Evolutionary conservation across 1,284 basidiomycete genomes (phyloP).

Genomic region (Schizopora paradoxa): DNA sequence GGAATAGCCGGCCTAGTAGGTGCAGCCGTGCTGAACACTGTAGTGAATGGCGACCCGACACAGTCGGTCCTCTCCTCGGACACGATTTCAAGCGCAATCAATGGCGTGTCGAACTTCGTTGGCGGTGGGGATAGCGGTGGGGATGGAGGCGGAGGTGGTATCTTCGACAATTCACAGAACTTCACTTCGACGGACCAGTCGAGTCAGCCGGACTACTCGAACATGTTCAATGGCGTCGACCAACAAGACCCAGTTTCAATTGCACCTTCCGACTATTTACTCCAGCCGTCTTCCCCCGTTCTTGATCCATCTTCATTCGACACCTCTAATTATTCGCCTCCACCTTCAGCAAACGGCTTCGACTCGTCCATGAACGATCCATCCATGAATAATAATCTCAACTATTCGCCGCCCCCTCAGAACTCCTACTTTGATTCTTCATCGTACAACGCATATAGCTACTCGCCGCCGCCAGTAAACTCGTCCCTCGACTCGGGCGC

Average conservation of each 20-base stretch:
- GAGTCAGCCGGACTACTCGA: neutral
- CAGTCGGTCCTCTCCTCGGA: neutral
- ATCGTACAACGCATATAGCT: too few relatives aligned
- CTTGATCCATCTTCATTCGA: conserved; percentile 1
- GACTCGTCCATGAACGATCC: too few relatives aligned
- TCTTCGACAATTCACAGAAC: neutral
- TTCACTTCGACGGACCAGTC: conserved; percentile 1
- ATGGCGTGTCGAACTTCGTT: neutral
- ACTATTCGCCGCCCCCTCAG: too few relatives aligned
- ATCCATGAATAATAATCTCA: too few relatives aligned
- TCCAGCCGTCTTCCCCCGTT: neutral
- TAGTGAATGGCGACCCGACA: neutral
- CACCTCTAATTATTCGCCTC: too few relatives aligned
- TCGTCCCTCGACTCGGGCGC: neutral
- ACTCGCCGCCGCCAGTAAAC: too few relatives aligned
- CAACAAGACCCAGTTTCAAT: too few relatives aligned
- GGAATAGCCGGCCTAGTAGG: neutral
- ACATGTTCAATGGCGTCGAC: neutral
- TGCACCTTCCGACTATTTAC: too few relatives aligned
- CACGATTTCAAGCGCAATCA: neutral
- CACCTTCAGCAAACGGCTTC: too few relatives aligned
- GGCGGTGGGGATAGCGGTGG: neutral
- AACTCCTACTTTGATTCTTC: too few relatives aligned
- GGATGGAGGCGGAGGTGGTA: neutral
- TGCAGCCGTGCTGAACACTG: neutral